Evolutionary conservation across 495 filamentous ascomycete species (phyloP).

Genomic region (Penicillium steckii): DNA sequence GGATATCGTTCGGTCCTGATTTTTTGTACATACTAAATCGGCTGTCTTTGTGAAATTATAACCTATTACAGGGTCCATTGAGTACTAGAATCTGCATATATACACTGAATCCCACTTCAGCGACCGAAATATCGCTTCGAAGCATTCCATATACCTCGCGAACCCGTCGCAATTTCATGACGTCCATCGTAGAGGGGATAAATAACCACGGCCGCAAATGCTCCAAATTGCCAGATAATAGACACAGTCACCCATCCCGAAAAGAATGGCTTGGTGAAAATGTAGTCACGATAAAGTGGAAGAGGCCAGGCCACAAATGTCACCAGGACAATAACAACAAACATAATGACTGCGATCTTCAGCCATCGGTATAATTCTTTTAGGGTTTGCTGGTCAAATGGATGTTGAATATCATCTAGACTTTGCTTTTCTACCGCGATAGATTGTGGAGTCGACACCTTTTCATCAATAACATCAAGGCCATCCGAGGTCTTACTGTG

Average conservation of each 20-base stretch:
- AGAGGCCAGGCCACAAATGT: slow-evolving; percentile 45
- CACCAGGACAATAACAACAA: slow-evolving; percentile 37
- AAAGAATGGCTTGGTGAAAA: slow-evolving; percentile 48
- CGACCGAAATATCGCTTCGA: slow-evolving; percentile 2
- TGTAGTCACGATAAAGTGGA: slow-evolving; percentile 43
- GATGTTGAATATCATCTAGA: slow-evolving; percentile 34
- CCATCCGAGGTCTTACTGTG: slow-evolving; percentile 14
- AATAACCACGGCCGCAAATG: slow-evolving; percentile 41
- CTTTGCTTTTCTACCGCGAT: neutral
- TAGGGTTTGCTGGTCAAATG: slow-evolving; percentile 32
- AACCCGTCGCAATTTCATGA: slow-evolving; percentile 27
- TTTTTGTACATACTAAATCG: no score
- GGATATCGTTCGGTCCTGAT: no score
- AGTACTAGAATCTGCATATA: no score
- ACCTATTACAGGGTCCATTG: no score
- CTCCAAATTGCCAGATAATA: slow-evolving; percentile 47
- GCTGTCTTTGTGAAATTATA: no score
- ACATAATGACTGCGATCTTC: slow-evolving; percentile 39
- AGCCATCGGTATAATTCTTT: slow-evolving; percentile 33
- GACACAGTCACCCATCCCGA: slow-evolving; percentile 43
- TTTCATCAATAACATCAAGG: neutral
- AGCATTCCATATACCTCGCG: slow-evolving; percentile 26
- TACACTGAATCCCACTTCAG: neutral
- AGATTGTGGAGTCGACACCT: neutral
- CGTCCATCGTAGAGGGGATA: slow-evolving; percentile 48